A percentile compares a stretch with the other conserved stretches of the same genome.
phyloP scores from a whole-genome alignment of 1,139 yeast species.

The Lodderomyces pseudojiufengensis region DNA sequence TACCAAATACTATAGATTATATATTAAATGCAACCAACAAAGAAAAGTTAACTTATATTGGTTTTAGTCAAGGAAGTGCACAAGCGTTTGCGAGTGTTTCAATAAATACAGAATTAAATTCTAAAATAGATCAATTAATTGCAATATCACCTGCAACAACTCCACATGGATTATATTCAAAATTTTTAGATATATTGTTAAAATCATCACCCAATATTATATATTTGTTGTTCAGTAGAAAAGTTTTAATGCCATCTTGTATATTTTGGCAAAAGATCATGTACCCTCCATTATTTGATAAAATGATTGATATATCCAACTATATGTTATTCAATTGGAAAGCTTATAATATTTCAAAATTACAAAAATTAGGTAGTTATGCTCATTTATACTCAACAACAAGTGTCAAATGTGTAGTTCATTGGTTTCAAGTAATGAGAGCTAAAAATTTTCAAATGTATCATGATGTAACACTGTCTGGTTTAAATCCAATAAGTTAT shows the following conservation, averaged over 20 bases:
- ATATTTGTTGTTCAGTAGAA: slow-evolving; percentile 70
- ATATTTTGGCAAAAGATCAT: slow-evolving; percentile 78
- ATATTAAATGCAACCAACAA: slow-evolving; percentile 25
- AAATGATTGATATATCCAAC: slow-evolving; percentile 68
- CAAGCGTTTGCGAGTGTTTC: slow-evolving; percentile 83
- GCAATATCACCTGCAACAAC: slow-evolving; percentile 95
- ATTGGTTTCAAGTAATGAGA: slow-evolving; percentile 92
- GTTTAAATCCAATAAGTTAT: slow-evolving; percentile 38
- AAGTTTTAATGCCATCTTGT: slow-evolving; percentile 71
- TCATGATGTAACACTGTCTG: slow-evolving; percentile 54
- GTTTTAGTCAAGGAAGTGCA: slow-evolving; percentile 90
- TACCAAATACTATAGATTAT: slow-evolving; percentile 43
- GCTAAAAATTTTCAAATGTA: slow-evolving; percentile 85
- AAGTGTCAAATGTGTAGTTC: slow-evolving; percentile 87
- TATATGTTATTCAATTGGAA: slow-evolving; percentile 74
- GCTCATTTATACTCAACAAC: slow-evolving; percentile 88
- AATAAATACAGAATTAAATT: slow-evolving; percentile 64
- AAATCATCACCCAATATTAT: slow-evolving; percentile 77
- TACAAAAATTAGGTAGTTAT: slow-evolving; percentile 74
- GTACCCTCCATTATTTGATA: slow-evolving; percentile 78
- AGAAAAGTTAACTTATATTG: slow-evolving; percentile 62
- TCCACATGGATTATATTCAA: slow-evolving; percentile 78
- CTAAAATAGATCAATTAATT: slow-evolving; percentile 65
- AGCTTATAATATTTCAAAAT: slow-evolving; percentile 59
- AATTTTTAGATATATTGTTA: slow-evolving; percentile 69